Evolutionary conservation across 345 rosid genomes (phyloP).

Genomic region (Salix suchowensis): DNA sequence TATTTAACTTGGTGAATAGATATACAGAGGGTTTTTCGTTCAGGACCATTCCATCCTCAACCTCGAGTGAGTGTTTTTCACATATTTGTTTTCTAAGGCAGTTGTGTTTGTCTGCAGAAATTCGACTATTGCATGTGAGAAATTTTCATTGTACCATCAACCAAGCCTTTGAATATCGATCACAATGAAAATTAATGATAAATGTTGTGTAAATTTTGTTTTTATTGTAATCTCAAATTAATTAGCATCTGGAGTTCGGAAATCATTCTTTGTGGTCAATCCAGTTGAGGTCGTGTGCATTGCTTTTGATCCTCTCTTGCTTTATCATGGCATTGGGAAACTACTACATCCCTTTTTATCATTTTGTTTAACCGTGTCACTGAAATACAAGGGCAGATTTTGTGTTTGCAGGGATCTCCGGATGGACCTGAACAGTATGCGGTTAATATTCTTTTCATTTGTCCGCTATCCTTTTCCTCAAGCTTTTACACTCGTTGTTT

Average conservation of each 20-base stretch:
- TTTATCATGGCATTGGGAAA: not conserved
- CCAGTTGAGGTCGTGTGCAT: not conserved
- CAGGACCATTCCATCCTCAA: constrained; percentile 75
- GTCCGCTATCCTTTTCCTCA: constrained; percentile 6
- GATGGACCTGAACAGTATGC: constrained; percentile 98
- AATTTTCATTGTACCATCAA: no score
- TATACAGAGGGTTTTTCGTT: constrained; percentile 78
- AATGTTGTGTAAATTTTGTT: not conserved
- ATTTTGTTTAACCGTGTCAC: constrained; percentile 7
- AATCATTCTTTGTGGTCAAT: not conserved
- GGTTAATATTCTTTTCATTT: constrained; percentile 12
- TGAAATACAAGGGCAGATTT: constrained; percentile 50
- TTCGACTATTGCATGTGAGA: not conserved
- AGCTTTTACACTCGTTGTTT: constrained; percentile 14
- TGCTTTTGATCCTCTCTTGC: not conserved
- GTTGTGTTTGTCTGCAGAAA: not conserved
- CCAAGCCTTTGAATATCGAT: no score
- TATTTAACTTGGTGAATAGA: constrained; percentile 45
- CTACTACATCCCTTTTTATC: not conserved
- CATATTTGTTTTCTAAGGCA: not conserved
- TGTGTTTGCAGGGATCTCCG: constrained; percentile 95
- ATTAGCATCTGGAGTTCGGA: not conserved
- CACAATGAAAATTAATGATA: no score
- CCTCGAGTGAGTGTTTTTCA: constrained; percentile 65
- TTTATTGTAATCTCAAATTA: not conserved